Percentiles rank a stretch among this genome's conserved stretches.
Evolutionary conservation across 768 basidiomycete species (phyloP).

Genomic region (Lactarius tabidus): DNA sequence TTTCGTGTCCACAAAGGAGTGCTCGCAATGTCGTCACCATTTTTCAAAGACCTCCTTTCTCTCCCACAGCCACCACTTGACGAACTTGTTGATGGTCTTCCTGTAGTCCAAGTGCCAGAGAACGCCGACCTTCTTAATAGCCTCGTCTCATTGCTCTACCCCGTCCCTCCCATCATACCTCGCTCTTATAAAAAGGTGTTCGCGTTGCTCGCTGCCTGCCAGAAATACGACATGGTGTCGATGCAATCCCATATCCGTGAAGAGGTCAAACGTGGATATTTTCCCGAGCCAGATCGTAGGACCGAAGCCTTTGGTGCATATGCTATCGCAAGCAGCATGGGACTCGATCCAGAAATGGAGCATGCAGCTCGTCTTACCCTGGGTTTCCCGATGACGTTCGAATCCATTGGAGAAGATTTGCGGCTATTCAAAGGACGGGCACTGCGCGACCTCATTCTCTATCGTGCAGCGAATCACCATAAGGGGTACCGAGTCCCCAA

Average conservation of each 20-base stretch:
- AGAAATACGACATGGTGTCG: no score
- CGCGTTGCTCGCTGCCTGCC: no score
- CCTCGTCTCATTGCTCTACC: constrained; percentile 7
- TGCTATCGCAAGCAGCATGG: no score
- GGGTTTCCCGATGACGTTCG: neutral
- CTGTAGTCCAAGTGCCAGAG: no score
- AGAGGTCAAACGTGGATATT: no score
- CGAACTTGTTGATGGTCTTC: neutral
- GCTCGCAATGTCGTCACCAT: neutral
- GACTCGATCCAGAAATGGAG: neutral
- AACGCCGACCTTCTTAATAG: neutral
- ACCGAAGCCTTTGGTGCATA: no score
- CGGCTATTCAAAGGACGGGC: neutral
- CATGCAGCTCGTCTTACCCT: neutral
- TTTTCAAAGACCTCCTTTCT: neutral
- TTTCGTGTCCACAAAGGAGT: neutral
- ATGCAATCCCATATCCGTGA: no score
- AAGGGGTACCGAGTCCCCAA: no score
- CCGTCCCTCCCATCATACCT: neutral
- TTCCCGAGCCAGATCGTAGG: no score
- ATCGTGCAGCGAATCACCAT: neutral
- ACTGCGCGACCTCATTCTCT: neutral
- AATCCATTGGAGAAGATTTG: neutral
- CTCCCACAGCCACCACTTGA: neutral
- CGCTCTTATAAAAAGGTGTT: no score